A percentile compares a stretch with the other conserved stretches of the same genome.
Evolutionary conservation across 1,139 yeast species (phyloP).

Genomic region (Zhuliangozyma blackwelliae): DNA sequence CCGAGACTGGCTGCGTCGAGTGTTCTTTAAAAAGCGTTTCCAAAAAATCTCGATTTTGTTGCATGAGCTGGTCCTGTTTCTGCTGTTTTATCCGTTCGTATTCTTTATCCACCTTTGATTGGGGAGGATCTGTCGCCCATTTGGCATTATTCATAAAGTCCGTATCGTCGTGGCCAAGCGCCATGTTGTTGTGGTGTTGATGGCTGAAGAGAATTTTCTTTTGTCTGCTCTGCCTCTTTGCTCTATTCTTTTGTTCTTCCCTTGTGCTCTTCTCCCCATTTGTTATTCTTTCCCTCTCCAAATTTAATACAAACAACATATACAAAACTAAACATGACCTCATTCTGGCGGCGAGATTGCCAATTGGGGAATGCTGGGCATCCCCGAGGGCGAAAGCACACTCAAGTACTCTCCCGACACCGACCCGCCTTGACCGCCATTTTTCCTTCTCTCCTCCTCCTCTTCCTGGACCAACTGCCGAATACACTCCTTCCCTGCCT

Average conservation of each 20-base stretch:
- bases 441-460: constrained; percentile 16
- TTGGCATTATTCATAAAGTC: constrained; percentile 14
- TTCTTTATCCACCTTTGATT: constrained; percentile 26
- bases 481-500: constrained; percentile 84
- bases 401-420: constrained; percentile 1
- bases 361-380: constrained; percentile 2
- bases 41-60: constrained; percentile 39
- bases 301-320: too few species aligned
- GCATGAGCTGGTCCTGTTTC: constrained; percentile 30
- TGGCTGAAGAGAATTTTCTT: background rate
- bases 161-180: constrained; percentile 12
- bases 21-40: constrained; percentile 40
- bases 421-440: constrained; percentile 1
- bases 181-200: constrained; percentile 7
- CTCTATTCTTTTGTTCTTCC: too few species aligned
- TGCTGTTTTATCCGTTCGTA: constrained; percentile 25
- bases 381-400: background rate
- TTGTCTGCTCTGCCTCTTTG: background rate
- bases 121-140: constrained; percentile 5
- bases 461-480: constrained; percentile 69
- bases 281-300: too few species aligned
- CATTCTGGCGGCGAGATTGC: constrained; percentile 9
- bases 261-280: too few species aligned
- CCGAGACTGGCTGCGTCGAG: constrained; percentile 39
- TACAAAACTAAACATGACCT: background rate